Percentiles rank a stretch among this genome's conserved stretches.
Conservation (phyloP, 306 rosid species). For the Pyrus betulifolia region DNA sequence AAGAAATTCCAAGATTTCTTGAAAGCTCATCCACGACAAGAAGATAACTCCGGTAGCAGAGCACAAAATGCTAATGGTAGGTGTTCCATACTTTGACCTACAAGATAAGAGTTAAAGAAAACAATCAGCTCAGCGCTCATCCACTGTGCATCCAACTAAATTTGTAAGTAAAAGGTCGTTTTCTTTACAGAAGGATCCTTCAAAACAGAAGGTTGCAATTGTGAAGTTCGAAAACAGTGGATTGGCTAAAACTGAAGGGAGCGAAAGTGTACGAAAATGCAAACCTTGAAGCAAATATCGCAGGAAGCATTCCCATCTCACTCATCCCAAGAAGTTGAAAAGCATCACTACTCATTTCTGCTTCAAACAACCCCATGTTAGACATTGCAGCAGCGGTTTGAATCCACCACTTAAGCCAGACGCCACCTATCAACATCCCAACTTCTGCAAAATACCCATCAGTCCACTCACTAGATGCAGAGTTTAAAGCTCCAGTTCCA, state of each 20-base stretch:
- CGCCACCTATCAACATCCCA: slow-evolving; percentile 78
- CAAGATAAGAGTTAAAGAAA: slow-evolving; percentile 3
- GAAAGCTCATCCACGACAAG: slow-evolving; percentile 94
- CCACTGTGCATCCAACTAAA: background rate
- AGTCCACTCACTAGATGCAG: slow-evolving; percentile 53
- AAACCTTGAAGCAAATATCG: slow-evolving; percentile 75
- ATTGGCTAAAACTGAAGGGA: background rate
- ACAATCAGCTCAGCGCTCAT: slow-evolving; percentile 14
- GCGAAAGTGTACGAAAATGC: slow-evolving; percentile 3
- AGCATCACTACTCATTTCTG: slow-evolving; percentile 89
- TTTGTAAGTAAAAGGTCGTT: background rate
- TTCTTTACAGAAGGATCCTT: too few relatives aligned
- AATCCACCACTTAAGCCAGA: slow-evolving; percentile 91
- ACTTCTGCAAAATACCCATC: slow-evolving; percentile 90
- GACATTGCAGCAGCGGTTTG: slow-evolving; percentile 87
- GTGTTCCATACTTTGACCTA: slow-evolving; percentile 81
- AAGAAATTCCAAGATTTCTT: slow-evolving; percentile 77
- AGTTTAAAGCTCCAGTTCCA: slow-evolving; percentile 66
- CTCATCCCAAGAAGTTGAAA: slow-evolving; percentile 94
- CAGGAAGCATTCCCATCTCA: slow-evolving; percentile 86
- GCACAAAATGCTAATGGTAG: slow-evolving; percentile 69
- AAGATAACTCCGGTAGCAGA: slow-evolving; percentile 83
- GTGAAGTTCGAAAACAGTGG: too few relatives aligned
- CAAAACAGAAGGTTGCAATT: too few relatives aligned
- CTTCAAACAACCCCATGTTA: slow-evolving; percentile 83